Base-by-base conservation (phyloP, 371 early-diverging fungal genomes). In the Syncephalis fuscata region DNA sequence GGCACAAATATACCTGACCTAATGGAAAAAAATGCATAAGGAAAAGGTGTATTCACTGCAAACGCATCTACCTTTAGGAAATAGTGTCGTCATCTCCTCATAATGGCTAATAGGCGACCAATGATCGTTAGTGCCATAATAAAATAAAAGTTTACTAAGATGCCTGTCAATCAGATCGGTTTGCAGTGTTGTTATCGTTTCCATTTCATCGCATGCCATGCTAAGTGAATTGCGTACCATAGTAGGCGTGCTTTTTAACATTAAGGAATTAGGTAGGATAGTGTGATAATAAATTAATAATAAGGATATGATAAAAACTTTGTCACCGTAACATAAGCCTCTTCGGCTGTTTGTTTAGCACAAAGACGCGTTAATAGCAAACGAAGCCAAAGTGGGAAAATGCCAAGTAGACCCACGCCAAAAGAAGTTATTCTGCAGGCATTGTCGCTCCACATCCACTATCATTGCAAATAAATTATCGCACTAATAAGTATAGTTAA, bases 81-180 rank as follows among this genome's bases (percentile, higher is more conserved):
- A 84, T 42, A 57, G 56, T 7, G 65, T 48, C 36, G 55, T 58
- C 80, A 89, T 81, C 49, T 73, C 70, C 5, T 74, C 62, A 56
- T 77, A 78, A 48, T 84, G 81, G 19, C 70, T 68, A 20, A 66
- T 54, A 2, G 88, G 88, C 11, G 77, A 78, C 91, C 91, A 90
- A 23, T 65, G 55, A 48, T 90, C 91, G 38, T 64, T 64, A 14
- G 58, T 59, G 9, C 86, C 85, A 55, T 83, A 90, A 52, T 87
- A 89, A 50, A 88, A 71, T 44, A 85, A 67, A 41, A 82, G 76
- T 51, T 80, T 82, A 27, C 71, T 63, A 0, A 71, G 64, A 52
- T 76, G 63, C 21, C 58, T 52, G 4, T 57, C 45, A 46, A 85
- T 74, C 51, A 78, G 64, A 20, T 73, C 74, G 39, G 65, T 64